phyloP scores from a whole-genome alignment of 2,329 filamentous ascomycete genomes.

The Diaporthe sp. region DNA sequence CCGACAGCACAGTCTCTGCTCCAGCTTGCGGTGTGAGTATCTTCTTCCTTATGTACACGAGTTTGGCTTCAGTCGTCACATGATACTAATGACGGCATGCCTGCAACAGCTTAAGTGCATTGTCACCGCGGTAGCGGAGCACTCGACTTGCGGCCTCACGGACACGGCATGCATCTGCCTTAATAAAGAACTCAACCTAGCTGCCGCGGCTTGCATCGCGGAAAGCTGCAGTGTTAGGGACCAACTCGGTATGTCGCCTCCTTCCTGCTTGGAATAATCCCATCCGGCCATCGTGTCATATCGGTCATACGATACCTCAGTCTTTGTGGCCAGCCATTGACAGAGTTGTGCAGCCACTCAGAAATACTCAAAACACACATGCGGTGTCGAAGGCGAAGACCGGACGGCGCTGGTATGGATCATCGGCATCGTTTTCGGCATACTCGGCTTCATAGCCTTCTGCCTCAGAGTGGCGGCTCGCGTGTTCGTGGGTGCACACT shows the following conservation, averaged over 20 bases:
- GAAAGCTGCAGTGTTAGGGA: slow-evolving; percentile 36
- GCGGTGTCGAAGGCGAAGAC: slow-evolving; percentile 47
- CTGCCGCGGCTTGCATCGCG: slow-evolving; percentile 37
- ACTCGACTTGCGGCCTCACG: slow-evolving; percentile 35
- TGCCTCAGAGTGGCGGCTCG: slow-evolving; percentile 48
- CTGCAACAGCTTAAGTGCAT: slow-evolving; percentile 35
- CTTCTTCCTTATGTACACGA: background rate
- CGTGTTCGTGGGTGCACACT: slow-evolving; percentile 44
- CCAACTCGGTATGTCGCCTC: slow-evolving; percentile 10
- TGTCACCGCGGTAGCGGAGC: slow-evolving; percentile 22
- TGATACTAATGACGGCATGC: background rate
- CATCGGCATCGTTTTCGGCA: slow-evolving; percentile 47
- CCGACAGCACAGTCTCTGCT: slow-evolving; percentile 1
- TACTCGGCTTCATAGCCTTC: slow-evolving; percentile 49
- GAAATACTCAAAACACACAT: slow-evolving; percentile 47
- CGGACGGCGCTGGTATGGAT: slow-evolving; percentile 46
- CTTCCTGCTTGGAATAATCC: background rate
- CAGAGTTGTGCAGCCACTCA: slow-evolving; percentile 44
- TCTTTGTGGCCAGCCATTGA: background rate
- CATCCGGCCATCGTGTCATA: background rate
- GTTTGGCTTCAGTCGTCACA: background rate
- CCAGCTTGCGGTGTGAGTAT: slow-evolving; percentile 28
- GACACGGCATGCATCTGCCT: slow-evolving; percentile 38
- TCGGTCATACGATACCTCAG: background rate
- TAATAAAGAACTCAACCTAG: slow-evolving; percentile 32